Conservation (phyloP, 371 early-diverging fungal species). For the Mortierella sp. region DNA sequence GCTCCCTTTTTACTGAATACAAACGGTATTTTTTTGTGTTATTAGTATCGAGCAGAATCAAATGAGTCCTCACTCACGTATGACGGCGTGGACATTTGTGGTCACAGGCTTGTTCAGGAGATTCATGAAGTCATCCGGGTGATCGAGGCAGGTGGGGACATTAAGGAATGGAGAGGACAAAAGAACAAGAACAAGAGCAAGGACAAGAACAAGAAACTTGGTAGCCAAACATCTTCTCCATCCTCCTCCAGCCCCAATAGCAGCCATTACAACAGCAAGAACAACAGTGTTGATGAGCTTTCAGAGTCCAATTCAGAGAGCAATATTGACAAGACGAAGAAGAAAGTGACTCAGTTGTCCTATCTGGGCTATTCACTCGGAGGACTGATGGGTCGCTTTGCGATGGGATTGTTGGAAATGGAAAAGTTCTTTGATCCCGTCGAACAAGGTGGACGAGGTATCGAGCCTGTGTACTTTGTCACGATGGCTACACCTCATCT, state of each 20-base stretch:
- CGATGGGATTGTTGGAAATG: constrained; percentile 72
- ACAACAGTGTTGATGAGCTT: constrained; percentile 8
- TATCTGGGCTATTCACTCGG: constrained; percentile 87
- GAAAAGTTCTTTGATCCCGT: constrained; percentile 65
- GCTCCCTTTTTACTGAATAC: not conserved
- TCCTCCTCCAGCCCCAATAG: not conserved
- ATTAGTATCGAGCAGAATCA: constrained; percentile 39
- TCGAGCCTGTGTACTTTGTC: constrained; percentile 43
- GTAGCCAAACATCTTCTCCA: not conserved
- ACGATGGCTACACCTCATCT: constrained; percentile 88
- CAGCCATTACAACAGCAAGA: constrained; percentile 1
- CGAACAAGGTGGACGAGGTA: constrained; percentile 62
- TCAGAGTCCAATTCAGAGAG: not conserved
- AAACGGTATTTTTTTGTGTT: not conserved
- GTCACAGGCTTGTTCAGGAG: constrained; percentile 37
- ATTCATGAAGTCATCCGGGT: constrained; percentile 41
- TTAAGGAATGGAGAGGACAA: constrained; percentile 36
- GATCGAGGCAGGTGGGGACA: constrained; percentile 46
- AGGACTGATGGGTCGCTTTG: constrained; percentile 81
- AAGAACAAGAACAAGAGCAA: constrained; percentile 27
- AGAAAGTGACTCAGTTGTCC: constrained; percentile 67
- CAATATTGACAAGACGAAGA: constrained; percentile 19
- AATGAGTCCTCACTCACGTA: constrained; percentile 50
- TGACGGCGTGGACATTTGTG: constrained; percentile 48
- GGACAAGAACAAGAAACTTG: constrained; percentile 8